A percentile compares a stretch with the other conserved stretches of the same genome.
Conservation (phyloP, 208 protist genomes). For the Leishmania guyanensis region DNA sequence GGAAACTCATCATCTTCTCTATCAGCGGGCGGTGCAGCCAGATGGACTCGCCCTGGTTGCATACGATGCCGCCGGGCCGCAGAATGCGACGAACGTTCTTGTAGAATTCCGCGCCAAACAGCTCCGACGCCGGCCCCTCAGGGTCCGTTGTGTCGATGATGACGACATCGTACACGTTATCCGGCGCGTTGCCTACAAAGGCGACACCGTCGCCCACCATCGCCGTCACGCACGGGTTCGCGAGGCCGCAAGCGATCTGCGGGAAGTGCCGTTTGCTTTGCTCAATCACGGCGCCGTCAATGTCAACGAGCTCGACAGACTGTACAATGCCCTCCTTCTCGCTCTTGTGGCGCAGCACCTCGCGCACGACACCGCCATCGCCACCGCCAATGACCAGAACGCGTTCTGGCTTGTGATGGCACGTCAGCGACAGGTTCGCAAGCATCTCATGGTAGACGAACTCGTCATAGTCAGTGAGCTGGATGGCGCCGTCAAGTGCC, state of each 20-base stretch:
- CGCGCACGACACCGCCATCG: constrained; percentile 97
- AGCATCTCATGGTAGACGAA: constrained; percentile 99
- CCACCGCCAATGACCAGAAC: constrained; percentile 98
- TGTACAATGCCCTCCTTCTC: constrained; percentile 70
- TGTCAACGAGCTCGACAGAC: constrained; percentile 95
- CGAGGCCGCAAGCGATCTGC: constrained; percentile 73
- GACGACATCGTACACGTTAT: constrained; percentile 92
- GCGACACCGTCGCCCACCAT: constrained; percentile 85
- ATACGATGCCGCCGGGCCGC: constrained; percentile 81
- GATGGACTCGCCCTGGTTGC: constrained; percentile 90
- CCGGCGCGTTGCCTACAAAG: constrained; percentile 79
- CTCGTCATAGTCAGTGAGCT: constrained; percentile 97
- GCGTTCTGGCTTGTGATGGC: constrained; percentile 88
- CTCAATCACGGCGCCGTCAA: constrained; percentile 93
- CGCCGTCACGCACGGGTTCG: constrained; percentile 72
- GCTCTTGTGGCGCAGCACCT: constrained; percentile 93
- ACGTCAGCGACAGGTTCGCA: constrained; percentile 92
- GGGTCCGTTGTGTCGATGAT: constrained; percentile 96
- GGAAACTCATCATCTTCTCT: constrained; percentile 81
- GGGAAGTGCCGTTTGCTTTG: constrained; percentile 87
- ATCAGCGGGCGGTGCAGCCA: constrained; percentile 95
- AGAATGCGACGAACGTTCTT: constrained; percentile 76
- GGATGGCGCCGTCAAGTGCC: constrained; percentile 96
- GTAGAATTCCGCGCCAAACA: constrained; percentile 92
- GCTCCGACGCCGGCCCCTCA: constrained; percentile 86